Conservation (phyloP, 208 protist species). For the Leptomonas pyrrhocoris region DNA sequence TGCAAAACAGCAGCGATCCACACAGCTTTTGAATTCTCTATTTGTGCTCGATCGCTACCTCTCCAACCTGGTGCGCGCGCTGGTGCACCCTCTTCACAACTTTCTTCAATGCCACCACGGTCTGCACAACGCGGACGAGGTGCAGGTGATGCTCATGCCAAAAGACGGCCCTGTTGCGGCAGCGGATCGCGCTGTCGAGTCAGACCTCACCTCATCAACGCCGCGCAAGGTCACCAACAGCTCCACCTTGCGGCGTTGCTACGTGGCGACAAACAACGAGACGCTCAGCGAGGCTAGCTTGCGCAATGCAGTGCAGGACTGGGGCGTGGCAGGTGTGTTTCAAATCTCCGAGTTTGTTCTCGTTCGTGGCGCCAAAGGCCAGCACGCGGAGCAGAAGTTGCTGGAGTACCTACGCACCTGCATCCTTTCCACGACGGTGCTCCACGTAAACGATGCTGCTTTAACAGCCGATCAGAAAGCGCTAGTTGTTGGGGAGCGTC, state of each 20-base stretch:
- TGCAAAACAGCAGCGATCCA: constrained; percentile 7
- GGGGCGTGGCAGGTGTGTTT: constrained; percentile 43
- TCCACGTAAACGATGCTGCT: not conserved
- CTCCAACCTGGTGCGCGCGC: constrained; percentile 41
- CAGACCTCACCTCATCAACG: not conserved
- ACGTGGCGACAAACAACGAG: constrained; percentile 56
- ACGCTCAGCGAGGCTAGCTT: constrained; percentile 35
- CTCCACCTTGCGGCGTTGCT: constrained; percentile 33
- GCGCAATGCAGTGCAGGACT: constrained; percentile 24
- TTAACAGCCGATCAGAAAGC: constrained; percentile 26
- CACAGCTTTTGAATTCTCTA: not conserved
- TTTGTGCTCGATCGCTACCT: constrained; percentile 45
- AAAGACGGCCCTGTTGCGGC: constrained; percentile 29
- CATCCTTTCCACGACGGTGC: constrained; percentile 12
- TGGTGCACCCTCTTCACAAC: constrained; percentile 62
- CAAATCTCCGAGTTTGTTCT: constrained; percentile 43
- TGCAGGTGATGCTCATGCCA: constrained; percentile 61
- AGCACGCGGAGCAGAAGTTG: constrained; percentile 56
- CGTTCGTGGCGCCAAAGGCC: constrained; percentile 35
- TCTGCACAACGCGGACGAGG: constrained; percentile 59
- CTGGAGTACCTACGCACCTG: constrained; percentile 30
- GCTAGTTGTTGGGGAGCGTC: constrained; percentile 45
- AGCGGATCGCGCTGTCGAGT: constrained; percentile 11
- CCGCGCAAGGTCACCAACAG: not conserved
- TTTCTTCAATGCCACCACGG: constrained; percentile 47